Evolutionary conservation across 768 basidiomycete species (phyloP), one percentile per base, ranked within the genome.

Genomic region (Boletales sp.): DNA sequence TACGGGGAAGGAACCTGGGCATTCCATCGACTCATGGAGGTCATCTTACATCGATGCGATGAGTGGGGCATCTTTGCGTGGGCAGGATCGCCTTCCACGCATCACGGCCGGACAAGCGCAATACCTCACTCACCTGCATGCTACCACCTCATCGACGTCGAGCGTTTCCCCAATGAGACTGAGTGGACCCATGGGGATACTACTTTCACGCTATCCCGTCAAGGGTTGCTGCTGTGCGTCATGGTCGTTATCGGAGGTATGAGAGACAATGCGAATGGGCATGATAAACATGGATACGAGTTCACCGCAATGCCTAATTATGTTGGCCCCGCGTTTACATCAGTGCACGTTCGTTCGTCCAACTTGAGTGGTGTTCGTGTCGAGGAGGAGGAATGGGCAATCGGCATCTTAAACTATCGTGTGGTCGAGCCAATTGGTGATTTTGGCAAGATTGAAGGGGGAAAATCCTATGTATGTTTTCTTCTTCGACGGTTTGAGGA

Each of bases 41-140:
- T 60, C 37, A 62, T 62, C 38, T 51, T 54, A 36, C 49, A 50
- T 21, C 51, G 50, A 40, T 63, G 61, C 8, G 54, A 57, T 32
- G 58, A 62, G 17, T 60, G 57, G 61, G 54, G 50, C 8, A 63
- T 63, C 41, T 59, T 62, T 29, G 61, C 52, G 13, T 63, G 61
- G 61, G 54, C 61, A 14, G 54, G 60, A 9, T 39, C 45, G 1
- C 47, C 57, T 4, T 63, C 57, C 7, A 43, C 48, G 10, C 43
- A 58, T 5, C 51, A 55, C 44, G 41, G 41, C 36, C 48, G 38
- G 39, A 57, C 54, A 5, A 52, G 13, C 14, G 50, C 50, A 5
- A 54, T 62, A 14, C 50, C 58, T 3, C 46, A 40, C 3, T 57
- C 58, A 1, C 61, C 60, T 12, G 48, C 41, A 5, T 53, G 61